Evolutionary conservation across 768 basidiomycete genomes (phyloP), one percentile per base, ranked within the genome.

Genomic region (Cystofilobasidium bisporidii): DNA sequence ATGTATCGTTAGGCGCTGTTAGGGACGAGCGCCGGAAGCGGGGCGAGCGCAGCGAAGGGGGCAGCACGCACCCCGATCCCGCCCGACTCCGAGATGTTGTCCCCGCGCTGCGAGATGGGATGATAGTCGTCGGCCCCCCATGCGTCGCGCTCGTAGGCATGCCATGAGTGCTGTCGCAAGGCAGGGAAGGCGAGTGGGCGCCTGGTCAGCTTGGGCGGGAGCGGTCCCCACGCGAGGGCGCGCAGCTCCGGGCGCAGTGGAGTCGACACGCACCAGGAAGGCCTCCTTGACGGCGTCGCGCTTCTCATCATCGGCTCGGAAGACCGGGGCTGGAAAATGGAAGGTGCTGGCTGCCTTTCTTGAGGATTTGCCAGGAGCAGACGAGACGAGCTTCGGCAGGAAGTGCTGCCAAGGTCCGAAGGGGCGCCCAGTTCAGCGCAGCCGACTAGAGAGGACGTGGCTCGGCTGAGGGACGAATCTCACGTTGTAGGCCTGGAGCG

Each of bases 121-220:
- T 94, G 90, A 73, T 91, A 96, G 76, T 94, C 47, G 24, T 69
- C 67, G 12, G 61, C 20, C 20, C 92, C 92, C 84, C 90, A 91
- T 1, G 92, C 92, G 75, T 96, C 85, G 56, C 84, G 79, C 78
- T 91, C 89, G 74, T 93, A 93, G 33, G 89, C 87, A 67, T 73
- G 75, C 89, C 90, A 93, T 28, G 89, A 88, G 76, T 91, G 83
- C 90, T 92, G 72, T 20, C 14, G 2, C 17, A 10, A 26, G n/a
- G 11, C 32, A 40, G 65, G 72, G 65, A 60, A 55, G 69, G 65
- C 70, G 33, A 26, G 3, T 36, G 45, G 17, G 4, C 26, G n/a
- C n/a, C n/a, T n/a, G 1, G 3, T 57, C 64, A 36, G 36, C 53
- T 40, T 24, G 2, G n/a, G 6, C n/a, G 2, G 30, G 32, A 47